phyloP scores from a whole-genome alignment of 495 filamentous ascomycete genomes.

The Paragyromitra xinjiangensis region DNA sequence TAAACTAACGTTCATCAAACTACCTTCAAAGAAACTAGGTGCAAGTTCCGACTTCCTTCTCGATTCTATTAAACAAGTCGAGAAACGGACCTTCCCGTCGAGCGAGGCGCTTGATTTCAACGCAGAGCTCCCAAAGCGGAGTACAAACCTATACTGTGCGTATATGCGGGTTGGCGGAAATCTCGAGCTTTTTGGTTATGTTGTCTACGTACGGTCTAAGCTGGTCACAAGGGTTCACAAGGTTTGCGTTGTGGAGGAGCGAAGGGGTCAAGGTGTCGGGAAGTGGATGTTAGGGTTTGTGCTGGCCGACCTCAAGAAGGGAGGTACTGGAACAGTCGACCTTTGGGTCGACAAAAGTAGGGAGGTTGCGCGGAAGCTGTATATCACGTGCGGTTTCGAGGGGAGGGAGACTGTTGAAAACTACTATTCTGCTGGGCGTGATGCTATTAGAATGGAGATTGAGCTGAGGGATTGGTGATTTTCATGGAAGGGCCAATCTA shows the following conservation, averaged over 20 bases:
- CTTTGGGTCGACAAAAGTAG: slow-evolving; percentile 70
- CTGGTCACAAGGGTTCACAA: slow-evolving; percentile 67
- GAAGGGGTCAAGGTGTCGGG: slow-evolving; percentile 66
- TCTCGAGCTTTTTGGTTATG: slow-evolving; percentile 62
- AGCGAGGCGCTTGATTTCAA: slow-evolving; percentile 67
- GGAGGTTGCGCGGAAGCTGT: slow-evolving; percentile 64
- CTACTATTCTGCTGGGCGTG: slow-evolving; percentile 68
- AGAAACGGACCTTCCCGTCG: slow-evolving; percentile 68
- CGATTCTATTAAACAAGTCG: slow-evolving; percentile 58
- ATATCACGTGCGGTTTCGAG: slow-evolving; percentile 64
- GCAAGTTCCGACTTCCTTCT: slow-evolving; percentile 46
- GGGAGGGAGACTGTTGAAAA: slow-evolving; percentile 64
- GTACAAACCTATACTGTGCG: slow-evolving; percentile 65
- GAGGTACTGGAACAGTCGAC: slow-evolving; percentile 66
- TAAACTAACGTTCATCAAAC: slow-evolving; percentile 41
- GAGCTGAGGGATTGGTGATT: slow-evolving; percentile 30
- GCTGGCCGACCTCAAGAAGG: slow-evolving; percentile 62
- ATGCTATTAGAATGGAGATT: slow-evolving; percentile 67
- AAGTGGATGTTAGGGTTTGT: slow-evolving; percentile 64
- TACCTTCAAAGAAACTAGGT: slow-evolving; percentile 50
- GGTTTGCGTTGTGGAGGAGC: slow-evolving; percentile 65
- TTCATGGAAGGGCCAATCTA: background rate
- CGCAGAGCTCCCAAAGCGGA: slow-evolving; percentile 67
- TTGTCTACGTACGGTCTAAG: slow-evolving; percentile 66
- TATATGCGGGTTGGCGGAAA: slow-evolving; percentile 12